Base-by-base conservation (phyloP, 192 early-diverging fungal genomes). In the Dissophora ornata region DNA sequence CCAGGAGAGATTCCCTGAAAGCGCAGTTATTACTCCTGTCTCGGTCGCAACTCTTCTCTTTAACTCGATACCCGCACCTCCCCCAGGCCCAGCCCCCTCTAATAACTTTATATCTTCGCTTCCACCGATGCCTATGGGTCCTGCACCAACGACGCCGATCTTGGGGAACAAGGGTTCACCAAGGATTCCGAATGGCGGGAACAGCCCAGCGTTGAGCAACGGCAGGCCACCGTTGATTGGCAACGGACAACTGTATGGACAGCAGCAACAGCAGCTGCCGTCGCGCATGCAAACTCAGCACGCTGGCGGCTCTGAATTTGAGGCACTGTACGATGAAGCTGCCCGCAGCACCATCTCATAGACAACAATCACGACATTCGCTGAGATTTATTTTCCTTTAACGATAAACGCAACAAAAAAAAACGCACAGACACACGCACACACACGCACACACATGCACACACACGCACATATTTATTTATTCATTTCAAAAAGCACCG, bases 271-370 rank as follows among this genome's bases (percentile, higher is more conserved):
- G 16, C 26, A 38, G 12, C 38, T 34, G n/a, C 63, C 42, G 18
- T 38, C 40, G 38, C 56, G 32, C 8, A 30, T 71, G 49, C 71
- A 60, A 13, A 28, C 28, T 29, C 62, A 58, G 42, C 46, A 60
- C 45, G 40, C 57, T 32, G 57, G 29, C 5, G 73, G 58, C 22
- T 77, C 73, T 33, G 73, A 77, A 29, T 77, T 53, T 33, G 73
- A 77, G 46, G 73, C 63, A 18, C 53, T 77, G 1, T 77, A 77
- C 26, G 73, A 77, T 46, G 73, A 77, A 34, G 73, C 73, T 7
- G 73, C 73, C 38, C 73, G 73, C 18, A 77, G 73, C 53, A 77
- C 73, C 3, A 52, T 77, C 38, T 59, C 71, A 22, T 66, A 64
- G 45, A 50, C 49, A 41, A 16, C 32, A 21, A 46, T 5, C 21